Base-by-base conservation (phyloP, 208 protist genomes). In the Acanthamoeba lenticulata region DNA sequence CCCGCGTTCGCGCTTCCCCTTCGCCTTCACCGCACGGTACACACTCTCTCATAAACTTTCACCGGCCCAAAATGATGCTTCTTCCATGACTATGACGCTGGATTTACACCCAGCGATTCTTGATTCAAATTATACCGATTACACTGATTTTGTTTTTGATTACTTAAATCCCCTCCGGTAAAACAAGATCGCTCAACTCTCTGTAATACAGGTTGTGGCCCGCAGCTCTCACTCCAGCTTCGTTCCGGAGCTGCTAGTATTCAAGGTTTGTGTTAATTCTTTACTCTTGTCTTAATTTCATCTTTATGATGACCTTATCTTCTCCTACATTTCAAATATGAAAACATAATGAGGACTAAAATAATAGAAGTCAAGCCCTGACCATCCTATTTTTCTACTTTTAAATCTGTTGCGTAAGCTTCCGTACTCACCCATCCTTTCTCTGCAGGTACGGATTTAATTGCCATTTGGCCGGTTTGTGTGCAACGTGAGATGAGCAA, bases 21-120 rank as follows among this genome's bases (percentile, higher is more conserved):
- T 69, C 62, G 62, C 62, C 62, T 29, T 69, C 62, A 9, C 27
- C 62, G 32, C 62, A 57, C n/a, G n/a, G n/a, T n/a, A n/a, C n/a
- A n/a, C n/a, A n/a, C 15, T 19, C 9, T 57, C 7, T 57, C 52
- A 11, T 38, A 6, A 42, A 2, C 9, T 74, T 74, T 24, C 17
- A 74, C 6, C 36, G 32, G 9, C 17, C 27, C 36, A 11, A 40
- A 45, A 40, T 85, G 74, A 85, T 85, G 74, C 36, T 85, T 85
- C 74, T 85, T 85, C 74, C 74, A 85, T 85, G 74, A 85, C 74
- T 85, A 85, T 85, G 74, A 85, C 74, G 74, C 74, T 85, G 74
- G 74, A 3, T 42, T 85, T 85, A 85, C 74, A 85, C 21, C 74
- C 74, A 85, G 74, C 44, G 74, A 21, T 29, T 55, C 17, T 55